These are phyloP conservation scores for Aspergillus novoparasiticus DNA, from an alignment of 2,329 filamentous ascomycete genomes.

Conservation along the genomic window DNA sequence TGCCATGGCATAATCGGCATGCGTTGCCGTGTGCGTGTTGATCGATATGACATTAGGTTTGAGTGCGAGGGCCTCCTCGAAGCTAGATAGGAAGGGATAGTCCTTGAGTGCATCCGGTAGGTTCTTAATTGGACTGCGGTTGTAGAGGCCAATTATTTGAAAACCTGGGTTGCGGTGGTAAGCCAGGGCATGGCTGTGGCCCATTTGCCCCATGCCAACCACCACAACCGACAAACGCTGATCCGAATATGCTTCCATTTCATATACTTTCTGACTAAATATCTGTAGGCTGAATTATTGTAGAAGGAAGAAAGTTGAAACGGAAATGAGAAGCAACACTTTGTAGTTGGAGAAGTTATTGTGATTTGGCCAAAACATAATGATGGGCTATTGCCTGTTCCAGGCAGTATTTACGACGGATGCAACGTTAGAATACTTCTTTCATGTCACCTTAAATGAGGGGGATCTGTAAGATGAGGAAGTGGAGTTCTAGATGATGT, in stretches of 20 bases:
- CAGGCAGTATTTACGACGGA: not conserved
- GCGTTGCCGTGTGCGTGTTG: not conserved
- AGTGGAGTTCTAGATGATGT: not conserved
- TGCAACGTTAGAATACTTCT: not conserved
- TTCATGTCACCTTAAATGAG: not conserved
- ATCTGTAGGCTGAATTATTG: no score
- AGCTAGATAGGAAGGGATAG: not conserved
- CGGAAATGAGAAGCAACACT: not conserved
- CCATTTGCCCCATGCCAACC: not conserved
- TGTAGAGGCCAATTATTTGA: not conserved
- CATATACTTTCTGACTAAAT: no score
- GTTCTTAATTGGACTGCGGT: not conserved
- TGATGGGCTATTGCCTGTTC: not conserved
- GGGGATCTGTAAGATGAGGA: not conserved
- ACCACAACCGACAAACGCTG: not conserved
- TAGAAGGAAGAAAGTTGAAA: not conserved
- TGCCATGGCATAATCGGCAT: not conserved
- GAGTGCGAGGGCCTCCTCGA: not conserved
- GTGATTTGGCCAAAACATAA: not conserved
- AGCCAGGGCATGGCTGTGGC: not conserved
- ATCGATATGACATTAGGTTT: not conserved
- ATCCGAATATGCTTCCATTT: not conserved
- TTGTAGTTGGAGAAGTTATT: no score
- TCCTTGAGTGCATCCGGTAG: not conserved
- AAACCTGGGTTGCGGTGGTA: not conserved